Percentiles rank a stretch among this genome's conserved stretches.
Evolutionary conservation across 1,284 basidiomycete species (phyloP).

Genomic region (Ustanciosporium gigantosporum): DNA sequence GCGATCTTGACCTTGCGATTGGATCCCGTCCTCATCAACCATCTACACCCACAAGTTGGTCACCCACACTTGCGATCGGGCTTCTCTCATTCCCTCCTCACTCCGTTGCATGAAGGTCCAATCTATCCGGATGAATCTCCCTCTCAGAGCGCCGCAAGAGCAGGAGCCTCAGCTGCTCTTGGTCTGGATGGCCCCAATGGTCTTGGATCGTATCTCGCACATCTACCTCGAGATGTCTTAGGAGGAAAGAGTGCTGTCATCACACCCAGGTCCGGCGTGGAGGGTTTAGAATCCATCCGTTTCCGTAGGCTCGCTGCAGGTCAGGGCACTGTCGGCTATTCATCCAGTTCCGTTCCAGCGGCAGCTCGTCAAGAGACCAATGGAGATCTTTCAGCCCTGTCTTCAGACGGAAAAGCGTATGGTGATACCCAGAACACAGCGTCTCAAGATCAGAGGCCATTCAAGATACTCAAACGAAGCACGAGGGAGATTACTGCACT

Average conservation of each 20-base stretch:
- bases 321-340: neutral
- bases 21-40: constrained; percentile 10
- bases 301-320: constrained; percentile 1
- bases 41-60: neutral
- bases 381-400: constrained; percentile 17
- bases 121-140: constrained; percentile 42
- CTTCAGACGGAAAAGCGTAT: neutral
- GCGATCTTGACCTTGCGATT: constrained; percentile 27
- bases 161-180: constrained; percentile 16
- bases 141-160: constrained; percentile 19
- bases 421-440: neutral
- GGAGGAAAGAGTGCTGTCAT: constrained; percentile 32
- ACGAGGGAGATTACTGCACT: constrained; percentile 17
- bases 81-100: constrained; percentile 29
- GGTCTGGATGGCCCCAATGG: constrained; percentile 33
- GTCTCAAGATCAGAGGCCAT: neutral
- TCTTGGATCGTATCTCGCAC: constrained; percentile 26
- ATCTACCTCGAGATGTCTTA: constrained; percentile 20
- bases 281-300: constrained; percentile 11
- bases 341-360: neutral
- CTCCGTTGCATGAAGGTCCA: constrained; percentile 35
- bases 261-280: constrained; percentile 31
- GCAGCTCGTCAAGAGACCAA: constrained; percentile 11
- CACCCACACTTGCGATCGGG: constrained; percentile 8
- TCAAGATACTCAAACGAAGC: constrained; percentile 36